Conservation (phyloP, 257 asterid species). For the Solanum neorickii region DNA sequence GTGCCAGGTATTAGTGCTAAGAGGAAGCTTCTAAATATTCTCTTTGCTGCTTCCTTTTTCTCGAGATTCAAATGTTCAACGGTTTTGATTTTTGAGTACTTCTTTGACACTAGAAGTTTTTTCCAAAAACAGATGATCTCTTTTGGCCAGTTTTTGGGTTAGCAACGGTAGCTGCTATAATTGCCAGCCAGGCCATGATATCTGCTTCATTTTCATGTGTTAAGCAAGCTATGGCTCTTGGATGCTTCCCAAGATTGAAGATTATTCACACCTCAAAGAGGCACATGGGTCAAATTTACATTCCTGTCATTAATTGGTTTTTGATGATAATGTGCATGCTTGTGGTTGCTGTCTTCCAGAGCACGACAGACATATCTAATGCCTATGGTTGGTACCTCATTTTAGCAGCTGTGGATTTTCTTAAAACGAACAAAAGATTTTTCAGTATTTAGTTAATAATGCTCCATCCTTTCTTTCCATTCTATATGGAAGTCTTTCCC, state of each 20-base stretch:
- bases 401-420: neutral
- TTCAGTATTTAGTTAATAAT: neutral
- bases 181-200: conserved; percentile 99
- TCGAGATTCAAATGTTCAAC: neutral
- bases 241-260: conserved; percentile 94
- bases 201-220: conserved; percentile 95
- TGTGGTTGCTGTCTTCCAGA: conserved; percentile 77
- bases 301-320: conserved; percentile 89
- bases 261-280: conserved; percentile 86
- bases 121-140: conserved; percentile 37
- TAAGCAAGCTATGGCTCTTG: conserved; percentile 96
- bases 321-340: conserved; percentile 87
- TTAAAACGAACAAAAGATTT: neutral
- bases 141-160: conserved; percentile 90
- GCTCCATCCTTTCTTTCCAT: neutral
- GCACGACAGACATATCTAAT: conserved; percentile 81
- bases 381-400: conserved; percentile 59
- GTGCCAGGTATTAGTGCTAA: conserved; percentile 56
- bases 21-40: neutral
- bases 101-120: conserved; percentile 7
- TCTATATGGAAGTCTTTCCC: neutral
- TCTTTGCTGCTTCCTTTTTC: neutral
- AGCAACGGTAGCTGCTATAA: conserved; percentile 86
- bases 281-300: conserved; percentile 92
- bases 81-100: neutral